A percentile compares a stretch with the other conserved stretches of the same genome.
Conservation (phyloP, 306 rosid genomes). For the Lathyrus oleraceus region DNA sequence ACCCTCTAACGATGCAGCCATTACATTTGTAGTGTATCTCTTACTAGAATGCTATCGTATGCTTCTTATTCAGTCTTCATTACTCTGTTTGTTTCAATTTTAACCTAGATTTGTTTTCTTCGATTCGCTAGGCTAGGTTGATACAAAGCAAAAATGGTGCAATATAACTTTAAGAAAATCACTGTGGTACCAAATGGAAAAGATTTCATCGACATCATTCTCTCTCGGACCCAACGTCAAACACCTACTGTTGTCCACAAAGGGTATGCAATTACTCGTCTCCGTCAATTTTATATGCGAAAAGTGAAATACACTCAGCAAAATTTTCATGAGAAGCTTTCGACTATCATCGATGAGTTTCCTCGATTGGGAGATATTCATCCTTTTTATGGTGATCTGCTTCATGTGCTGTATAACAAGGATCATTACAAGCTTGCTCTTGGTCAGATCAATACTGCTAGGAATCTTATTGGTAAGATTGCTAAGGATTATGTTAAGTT, state of each 20-base stretch:
- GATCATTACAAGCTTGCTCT: constrained; percentile 97
- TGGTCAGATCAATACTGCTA: constrained; percentile 84
- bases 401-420: constrained; percentile 84
- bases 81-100: background rate
- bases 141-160: constrained; percentile 57
- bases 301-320: constrained; percentile 81
- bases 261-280: constrained; percentile 75
- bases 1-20: no score
- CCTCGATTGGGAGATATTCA: constrained; percentile 82
- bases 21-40: no score
- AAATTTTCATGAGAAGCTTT: constrained; percentile 75
- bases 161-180: constrained; percentile 81
- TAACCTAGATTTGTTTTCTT: background rate
- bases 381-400: constrained; percentile 82
- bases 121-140: background rate
- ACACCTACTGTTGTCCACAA: constrained; percentile 91
- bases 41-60: no score
- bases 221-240: constrained; percentile 86
- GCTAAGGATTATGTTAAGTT: constrained; percentile 76
- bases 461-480: constrained; percentile 78
- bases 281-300: constrained; percentile 84
- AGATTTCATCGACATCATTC: constrained; percentile 74
- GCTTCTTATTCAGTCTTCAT: background rate
- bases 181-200: constrained; percentile 92
- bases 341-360: constrained; percentile 76